Evolutionary conservation across 805 yeast genomes (phyloP).

Genomic region (Saturnispora hagleri): DNA sequence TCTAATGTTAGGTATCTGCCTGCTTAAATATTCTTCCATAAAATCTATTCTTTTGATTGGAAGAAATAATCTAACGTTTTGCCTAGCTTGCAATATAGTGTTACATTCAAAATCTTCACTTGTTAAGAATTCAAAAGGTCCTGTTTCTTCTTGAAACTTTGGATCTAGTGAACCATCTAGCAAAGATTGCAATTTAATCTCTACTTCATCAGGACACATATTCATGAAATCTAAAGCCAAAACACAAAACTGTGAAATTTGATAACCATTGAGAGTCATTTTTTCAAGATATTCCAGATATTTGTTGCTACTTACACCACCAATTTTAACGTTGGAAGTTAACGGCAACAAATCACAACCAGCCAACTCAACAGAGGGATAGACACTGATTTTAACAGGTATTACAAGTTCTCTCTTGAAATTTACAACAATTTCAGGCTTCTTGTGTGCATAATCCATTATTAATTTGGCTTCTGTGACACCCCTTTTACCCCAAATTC

Average conservation of each 20-base stretch:
- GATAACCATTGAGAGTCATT: constrained; percentile 25
- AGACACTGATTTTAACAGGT: constrained; percentile 62
- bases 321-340: constrained; percentile 24
- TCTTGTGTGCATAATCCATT: constrained; percentile 52
- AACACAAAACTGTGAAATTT: constrained; percentile 47
- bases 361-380: constrained; percentile 64
- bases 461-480: constrained; percentile 56
- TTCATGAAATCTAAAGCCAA: constrained; percentile 72
- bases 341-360: constrained; percentile 69
- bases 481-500: constrained; percentile 64
- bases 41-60: constrained; percentile 54
- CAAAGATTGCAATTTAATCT: constrained; percentile 23
- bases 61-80: constrained; percentile 47
- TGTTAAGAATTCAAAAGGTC: constrained; percentile 12
- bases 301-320: constrained; percentile 16
- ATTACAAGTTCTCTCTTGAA: constrained; percentile 51
- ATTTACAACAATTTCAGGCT: constrained; percentile 14
- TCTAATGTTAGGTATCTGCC: constrained; percentile 61
- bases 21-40: constrained; percentile 33
- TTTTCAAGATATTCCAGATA: constrained; percentile 27
- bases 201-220: constrained; percentile 54
- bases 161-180: constrained; percentile 16
- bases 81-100: constrained; percentile 19
- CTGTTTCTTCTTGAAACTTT: constrained; percentile 19
- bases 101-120: constrained; percentile 14